A percentile compares a stretch with the other conserved stretches of the same genome.
Conservation (phyloP, 805 yeast genomes). For the Wickerhamomyces chambardii region DNA sequence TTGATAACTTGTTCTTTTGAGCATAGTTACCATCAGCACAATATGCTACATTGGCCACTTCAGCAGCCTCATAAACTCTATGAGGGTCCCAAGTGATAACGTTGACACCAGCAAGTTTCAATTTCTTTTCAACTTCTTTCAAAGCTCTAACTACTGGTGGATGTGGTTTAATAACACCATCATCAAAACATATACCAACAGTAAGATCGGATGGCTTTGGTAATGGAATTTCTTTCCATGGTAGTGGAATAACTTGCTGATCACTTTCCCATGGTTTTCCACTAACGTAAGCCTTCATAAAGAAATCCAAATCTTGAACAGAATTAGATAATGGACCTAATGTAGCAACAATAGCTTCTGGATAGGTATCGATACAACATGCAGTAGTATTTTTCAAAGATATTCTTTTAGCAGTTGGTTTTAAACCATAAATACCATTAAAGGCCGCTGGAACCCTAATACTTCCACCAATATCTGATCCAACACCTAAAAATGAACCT, state of each 20-base stretch:
- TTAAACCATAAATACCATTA: constrained; percentile 44
- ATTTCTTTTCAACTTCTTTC: constrained; percentile 40
- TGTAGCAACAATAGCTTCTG: constrained; percentile 57
- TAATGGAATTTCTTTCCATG: constrained; percentile 28
- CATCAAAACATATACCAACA: constrained; percentile 55
- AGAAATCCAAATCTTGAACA: constrained; percentile 57
- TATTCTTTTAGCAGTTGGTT: constrained; percentile 47
- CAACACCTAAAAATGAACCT: constrained; percentile 50
- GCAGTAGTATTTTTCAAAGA: constrained; percentile 15
- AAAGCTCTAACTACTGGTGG: constrained; percentile 58
- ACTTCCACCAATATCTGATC: constrained; percentile 59
- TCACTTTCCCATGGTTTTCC: constrained; percentile 61
- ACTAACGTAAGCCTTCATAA: constrained; percentile 45
- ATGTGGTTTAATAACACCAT: constrained; percentile 56
- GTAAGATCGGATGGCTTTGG: constrained; percentile 38
- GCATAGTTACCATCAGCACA: constrained; percentile 59
- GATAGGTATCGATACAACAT: constrained; percentile 19
- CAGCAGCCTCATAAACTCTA: constrained; percentile 46
- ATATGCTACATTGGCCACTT: constrained; percentile 47
- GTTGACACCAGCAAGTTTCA: constrained; percentile 49
- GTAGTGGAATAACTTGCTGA: constrained; percentile 23
- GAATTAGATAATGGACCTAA: constrained; percentile 62
- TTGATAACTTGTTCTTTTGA: constrained; percentile 39
- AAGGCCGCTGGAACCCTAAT: constrained; percentile 54
- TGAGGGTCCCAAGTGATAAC: constrained; percentile 51